A percentile compares a stretch with the other conserved stretches of the same genome.
Conservation (phyloP, 495 filamentous ascomycete species). For the Letharia lupina region DNA sequence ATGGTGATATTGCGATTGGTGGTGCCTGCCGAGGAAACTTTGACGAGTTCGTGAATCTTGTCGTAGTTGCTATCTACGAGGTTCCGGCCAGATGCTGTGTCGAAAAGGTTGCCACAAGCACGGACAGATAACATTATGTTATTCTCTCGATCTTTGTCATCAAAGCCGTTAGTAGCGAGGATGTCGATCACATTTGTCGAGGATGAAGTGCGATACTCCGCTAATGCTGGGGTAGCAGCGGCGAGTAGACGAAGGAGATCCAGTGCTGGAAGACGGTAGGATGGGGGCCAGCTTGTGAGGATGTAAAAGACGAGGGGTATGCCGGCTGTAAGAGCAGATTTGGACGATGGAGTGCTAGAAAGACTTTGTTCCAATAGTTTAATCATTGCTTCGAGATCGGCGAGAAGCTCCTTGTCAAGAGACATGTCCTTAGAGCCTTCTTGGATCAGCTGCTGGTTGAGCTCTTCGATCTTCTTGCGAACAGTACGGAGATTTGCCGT, state of each 20-base stretch:
- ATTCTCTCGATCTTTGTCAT: conserved; percentile 49
- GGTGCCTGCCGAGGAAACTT: conserved; percentile 39
- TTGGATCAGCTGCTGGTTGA: conserved; percentile 58
- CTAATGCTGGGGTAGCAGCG: conserved; percentile 52
- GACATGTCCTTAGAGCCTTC: conserved; percentile 64
- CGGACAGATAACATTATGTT: conserved; percentile 81
- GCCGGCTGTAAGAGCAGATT: conserved; percentile 36
- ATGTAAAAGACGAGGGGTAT: conserved; percentile 57
- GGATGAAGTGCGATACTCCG: conserved; percentile 48
- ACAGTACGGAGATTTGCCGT: conserved; percentile 55
- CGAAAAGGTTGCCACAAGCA: conserved; percentile 79
- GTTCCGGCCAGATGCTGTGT: conserved; percentile 58
- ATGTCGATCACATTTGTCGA: conserved; percentile 38
- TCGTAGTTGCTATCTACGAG: conserved; percentile 54
- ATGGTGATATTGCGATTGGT: conserved; percentile 75
- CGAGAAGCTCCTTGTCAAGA: conserved; percentile 61
- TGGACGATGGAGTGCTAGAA: conserved; percentile 18
- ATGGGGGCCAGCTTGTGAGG: conserved; percentile 65
- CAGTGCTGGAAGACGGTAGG: conserved; percentile 70
- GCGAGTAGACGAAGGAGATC: conserved; percentile 78
- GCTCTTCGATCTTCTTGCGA: conserved; percentile 61
- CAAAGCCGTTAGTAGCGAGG: conserved; percentile 47
- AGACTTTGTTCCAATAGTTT: conserved; percentile 46
- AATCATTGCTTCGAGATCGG: conserved; percentile 45
- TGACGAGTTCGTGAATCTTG: conserved; percentile 44